These are phyloP conservation scores for Neoscytalidium dimidiatum DNA, from an alignment of 2,329 filamentous ascomycete species.

Conservation along the genomic window DNA sequence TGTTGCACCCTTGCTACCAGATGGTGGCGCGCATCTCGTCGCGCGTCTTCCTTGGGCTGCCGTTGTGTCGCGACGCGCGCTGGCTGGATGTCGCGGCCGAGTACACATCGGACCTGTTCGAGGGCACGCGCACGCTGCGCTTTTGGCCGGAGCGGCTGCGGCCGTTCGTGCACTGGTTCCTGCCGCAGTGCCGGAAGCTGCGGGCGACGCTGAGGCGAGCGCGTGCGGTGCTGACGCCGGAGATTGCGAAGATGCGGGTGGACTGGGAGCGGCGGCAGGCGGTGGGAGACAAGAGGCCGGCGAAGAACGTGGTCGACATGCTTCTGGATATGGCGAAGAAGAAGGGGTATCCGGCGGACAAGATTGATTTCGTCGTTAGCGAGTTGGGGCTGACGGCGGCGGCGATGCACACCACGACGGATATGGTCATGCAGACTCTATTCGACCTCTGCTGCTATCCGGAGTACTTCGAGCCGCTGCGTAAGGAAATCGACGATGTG, in stretches of 20 bases:
- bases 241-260: constrained; percentile 25
- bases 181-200: not conserved
- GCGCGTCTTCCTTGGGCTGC: no score
- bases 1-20: no score
- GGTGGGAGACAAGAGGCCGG: constrained; percentile 20
- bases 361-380: not conserved
- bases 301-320: not conserved
- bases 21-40: no score
- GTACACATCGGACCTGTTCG: not conserved
- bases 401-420: constrained; percentile 22
- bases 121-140: not conserved
- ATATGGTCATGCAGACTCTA: not conserved
- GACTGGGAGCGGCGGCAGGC: not conserved
- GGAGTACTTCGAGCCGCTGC: constrained; percentile 23
- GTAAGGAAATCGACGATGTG: constrained; percentile 4
- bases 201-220: not conserved
- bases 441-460: constrained; percentile 22
- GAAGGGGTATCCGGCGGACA: no score
- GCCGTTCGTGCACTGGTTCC: not conserved
- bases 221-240: constrained; percentile 25
- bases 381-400: constrained; percentile 13
- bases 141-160: not conserved
- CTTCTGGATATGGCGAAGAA: constrained; percentile 21
- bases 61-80: not conserved
- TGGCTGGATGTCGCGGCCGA: not conserved